phyloP scores from a whole-genome alignment of 2,329 filamentous ascomycete species.

The Colletotrichum musae region DNA sequence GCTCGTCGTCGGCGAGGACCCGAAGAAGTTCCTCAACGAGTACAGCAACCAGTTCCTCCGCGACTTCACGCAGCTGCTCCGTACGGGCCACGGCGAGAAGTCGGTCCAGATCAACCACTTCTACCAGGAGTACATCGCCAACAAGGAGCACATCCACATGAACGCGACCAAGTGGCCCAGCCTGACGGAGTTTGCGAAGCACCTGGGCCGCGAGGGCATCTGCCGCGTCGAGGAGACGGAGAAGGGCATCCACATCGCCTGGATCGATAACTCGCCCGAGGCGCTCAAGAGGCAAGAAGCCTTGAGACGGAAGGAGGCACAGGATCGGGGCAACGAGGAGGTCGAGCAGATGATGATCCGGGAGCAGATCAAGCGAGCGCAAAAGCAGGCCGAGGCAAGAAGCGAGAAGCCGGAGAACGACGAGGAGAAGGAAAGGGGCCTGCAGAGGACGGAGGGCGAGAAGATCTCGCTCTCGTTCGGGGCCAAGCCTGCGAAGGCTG shows the following conservation, averaged over 20 bases:
- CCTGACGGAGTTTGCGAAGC: conserved; percentile 90
- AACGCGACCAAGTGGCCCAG: conserved; percentile 92
- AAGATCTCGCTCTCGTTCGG: conserved; percentile 82
- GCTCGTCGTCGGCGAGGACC: conserved; percentile 87
- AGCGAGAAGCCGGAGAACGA: conserved; percentile 58
- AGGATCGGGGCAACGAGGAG: conserved; percentile 93
- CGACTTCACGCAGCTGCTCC: conserved; percentile 83
- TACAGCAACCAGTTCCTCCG: conserved; percentile 86
- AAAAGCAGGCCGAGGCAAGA: conserved; percentile 68
- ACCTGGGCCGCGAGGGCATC: conserved; percentile 87
- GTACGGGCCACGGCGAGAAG: conserved; percentile 92
- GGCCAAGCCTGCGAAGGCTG: conserved; percentile 51
- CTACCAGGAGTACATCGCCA: conserved; percentile 93
- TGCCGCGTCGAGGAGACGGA: conserved; percentile 91
- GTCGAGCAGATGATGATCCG: conserved; percentile 85
- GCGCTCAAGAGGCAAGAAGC: conserved; percentile 86
- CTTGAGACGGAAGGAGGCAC: conserved; percentile 84
- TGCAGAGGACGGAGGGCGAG: conserved; percentile 78
- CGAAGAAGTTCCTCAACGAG: conserved; percentile 85
- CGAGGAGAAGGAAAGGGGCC: conserved; percentile 57
- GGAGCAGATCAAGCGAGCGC: conserved; percentile 86
- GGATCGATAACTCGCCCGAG: conserved; percentile 93
- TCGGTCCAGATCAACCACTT: conserved; percentile 91
- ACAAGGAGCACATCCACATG: conserved; percentile 93
- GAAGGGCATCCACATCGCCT: conserved; percentile 88